These are phyloP conservation scores for Tremella fuciformis DNA, from an alignment of 768 basidiomycete genomes.

Conservation along the genomic window DNA sequence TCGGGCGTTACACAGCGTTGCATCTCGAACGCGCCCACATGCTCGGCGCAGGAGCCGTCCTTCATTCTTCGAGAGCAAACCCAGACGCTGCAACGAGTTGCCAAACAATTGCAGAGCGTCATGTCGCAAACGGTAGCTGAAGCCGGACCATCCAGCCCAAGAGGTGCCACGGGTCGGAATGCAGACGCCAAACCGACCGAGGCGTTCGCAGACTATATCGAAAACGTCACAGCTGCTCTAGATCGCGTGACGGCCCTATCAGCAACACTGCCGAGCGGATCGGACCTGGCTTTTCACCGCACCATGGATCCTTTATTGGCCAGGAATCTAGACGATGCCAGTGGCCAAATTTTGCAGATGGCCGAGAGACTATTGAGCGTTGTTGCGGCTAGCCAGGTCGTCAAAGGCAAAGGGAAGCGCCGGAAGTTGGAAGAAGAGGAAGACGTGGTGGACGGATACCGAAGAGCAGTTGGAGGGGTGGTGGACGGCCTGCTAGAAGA, in stretches of 20 bases:
- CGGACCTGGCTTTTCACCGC: conserved; percentile 83
- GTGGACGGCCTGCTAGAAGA: conserved; percentile 82
- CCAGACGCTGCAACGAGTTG: too few species aligned
- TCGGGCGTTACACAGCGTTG: too few species aligned
- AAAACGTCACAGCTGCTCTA: conserved; percentile 43
- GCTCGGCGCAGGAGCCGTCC: too few species aligned
- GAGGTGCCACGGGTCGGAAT: too few species aligned
- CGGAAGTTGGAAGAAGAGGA: conserved; percentile 64
- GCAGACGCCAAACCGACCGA: conserved; percentile 5
- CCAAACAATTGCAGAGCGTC: too few species aligned
- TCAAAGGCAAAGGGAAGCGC: conserved; percentile 33
- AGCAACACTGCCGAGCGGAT: conserved; percentile 54
- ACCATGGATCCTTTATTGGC: conserved; percentile 74
- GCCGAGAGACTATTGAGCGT: conserved; percentile 65
- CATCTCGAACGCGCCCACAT: too few species aligned
- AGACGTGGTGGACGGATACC: conserved; percentile 79
- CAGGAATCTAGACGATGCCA: conserved; percentile 66
- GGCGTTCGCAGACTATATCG: conserved; percentile 37
- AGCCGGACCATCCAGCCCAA: too few species aligned
- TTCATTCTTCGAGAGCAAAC: too few species aligned
- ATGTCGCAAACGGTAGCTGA: too few species aligned
- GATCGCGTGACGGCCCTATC: conserved; percentile 48
- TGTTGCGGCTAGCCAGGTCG: conserved; percentile 44
- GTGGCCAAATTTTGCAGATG: conserved; percentile 64
- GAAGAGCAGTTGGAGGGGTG: conserved; percentile 70